A percentile compares a stretch with the other conserved stretches of the same genome.
Evolutionary conservation across 2,329 filamentous ascomycete species (phyloP).

Genomic region (Phialophora expanda): DNA sequence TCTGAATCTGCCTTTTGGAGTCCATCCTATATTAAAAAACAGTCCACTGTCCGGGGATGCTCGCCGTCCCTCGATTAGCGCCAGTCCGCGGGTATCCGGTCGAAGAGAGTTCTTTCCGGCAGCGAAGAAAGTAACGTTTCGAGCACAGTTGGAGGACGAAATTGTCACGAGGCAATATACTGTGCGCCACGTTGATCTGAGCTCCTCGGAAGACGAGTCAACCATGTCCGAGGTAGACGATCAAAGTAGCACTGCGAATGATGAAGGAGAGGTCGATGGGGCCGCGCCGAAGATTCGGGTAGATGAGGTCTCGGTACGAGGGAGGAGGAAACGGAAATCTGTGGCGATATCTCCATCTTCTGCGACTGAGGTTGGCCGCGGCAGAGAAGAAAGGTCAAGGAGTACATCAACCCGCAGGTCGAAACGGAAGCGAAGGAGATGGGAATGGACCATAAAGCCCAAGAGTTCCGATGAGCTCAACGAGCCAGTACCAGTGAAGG

Average conservation of each 20-base stretch:
- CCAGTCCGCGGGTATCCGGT: slow-evolving; percentile 46
- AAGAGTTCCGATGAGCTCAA: neutral
- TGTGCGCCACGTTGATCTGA: slow-evolving; percentile 61
- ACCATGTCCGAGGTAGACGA: slow-evolving; percentile 28
- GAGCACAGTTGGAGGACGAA: slow-evolving; percentile 62
- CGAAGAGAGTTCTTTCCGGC: slow-evolving; percentile 58
- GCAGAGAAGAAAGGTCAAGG: slow-evolving; percentile 18
- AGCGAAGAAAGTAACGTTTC: slow-evolving; percentile 63
- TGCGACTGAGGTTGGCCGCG: slow-evolving; percentile 13
- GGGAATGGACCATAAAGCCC: slow-evolving; percentile 34
- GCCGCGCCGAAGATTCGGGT: slow-evolving; percentile 13
- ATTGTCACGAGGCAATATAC: slow-evolving; percentile 63
- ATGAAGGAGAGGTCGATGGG: slow-evolving; percentile 11
- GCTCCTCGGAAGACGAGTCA: slow-evolving; percentile 35
- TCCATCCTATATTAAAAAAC: slow-evolving; percentile 56
- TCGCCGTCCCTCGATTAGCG: slow-evolving; percentile 47
- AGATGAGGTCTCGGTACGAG: slow-evolving; percentile 24
- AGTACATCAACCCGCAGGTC: slow-evolving; percentile 20
- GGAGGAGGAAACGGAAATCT: slow-evolving; percentile 31
- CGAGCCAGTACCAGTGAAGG: neutral
- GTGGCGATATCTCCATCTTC: slow-evolving; percentile 11
- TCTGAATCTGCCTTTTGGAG: slow-evolving; percentile 52
- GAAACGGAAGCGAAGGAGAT: slow-evolving; percentile 35
- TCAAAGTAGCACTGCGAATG: slow-evolving; percentile 8
- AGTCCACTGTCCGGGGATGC: slow-evolving; percentile 47